These are phyloP conservation scores for Theobroma grandiflorum DNA, from an alignment of 441 rosid genomes.

Conservation along the genomic window DNA sequence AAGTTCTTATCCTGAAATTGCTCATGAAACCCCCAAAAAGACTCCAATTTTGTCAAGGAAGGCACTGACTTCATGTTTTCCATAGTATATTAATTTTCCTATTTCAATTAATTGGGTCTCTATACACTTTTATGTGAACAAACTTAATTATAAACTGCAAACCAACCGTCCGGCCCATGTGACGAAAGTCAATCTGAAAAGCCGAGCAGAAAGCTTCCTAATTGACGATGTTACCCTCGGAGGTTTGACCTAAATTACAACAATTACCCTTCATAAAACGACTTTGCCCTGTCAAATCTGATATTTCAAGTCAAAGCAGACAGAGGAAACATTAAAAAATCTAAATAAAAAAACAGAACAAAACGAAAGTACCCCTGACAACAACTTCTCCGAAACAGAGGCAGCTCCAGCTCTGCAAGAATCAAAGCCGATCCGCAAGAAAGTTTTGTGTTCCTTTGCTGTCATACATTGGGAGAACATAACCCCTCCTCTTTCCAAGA, in stretches of 20 bases:
- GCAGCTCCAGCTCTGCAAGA: constrained; percentile 1
- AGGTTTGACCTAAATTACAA: background rate
- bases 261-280: background rate
- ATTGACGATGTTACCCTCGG: background rate
- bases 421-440: constrained; percentile 35
- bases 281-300: background rate
- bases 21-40: background rate
- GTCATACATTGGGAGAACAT: constrained; percentile 32
- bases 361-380: background rate
- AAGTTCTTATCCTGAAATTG: background rate
- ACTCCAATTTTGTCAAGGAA: background rate
- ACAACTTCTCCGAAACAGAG: constrained; percentile 26
- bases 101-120: too few species aligned
- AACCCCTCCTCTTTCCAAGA: constrained; percentile 26
- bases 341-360: background rate
- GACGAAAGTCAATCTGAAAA: background rate
- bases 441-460: constrained; percentile 37
- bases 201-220: background rate
- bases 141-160: background rate
- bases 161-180: background rate
- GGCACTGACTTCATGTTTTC: too few species aligned
- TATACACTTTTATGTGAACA: background rate
- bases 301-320: constrained; percentile 8
- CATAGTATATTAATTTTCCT: background rate
- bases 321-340: background rate